Base-by-base conservation (phyloP, 768 basidiomycete genomes). In the Hypsizygus marmoreus region DNA sequence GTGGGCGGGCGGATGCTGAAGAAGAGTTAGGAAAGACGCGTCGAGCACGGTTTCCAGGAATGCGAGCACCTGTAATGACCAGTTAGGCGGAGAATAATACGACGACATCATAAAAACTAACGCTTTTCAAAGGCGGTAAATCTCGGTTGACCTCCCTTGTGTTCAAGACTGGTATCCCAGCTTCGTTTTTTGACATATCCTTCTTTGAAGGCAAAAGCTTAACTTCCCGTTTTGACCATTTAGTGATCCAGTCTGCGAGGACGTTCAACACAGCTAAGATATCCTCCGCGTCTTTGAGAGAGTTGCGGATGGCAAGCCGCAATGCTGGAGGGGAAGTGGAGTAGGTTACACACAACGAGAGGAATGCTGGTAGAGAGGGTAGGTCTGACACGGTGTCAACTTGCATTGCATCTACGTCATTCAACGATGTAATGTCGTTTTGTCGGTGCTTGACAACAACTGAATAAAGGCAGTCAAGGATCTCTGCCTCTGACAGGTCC, bases 11-110 rank as follows among this genome's bases (percentile, higher is more conserved):
- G 75, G 62, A 56, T 89, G 73, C 49, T 85, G 81, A 10, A 91
- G 69, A 16, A 92, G 71, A 1, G 74, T 65, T 35, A 91, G 71
- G 60, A 88, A 88, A 10, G 79, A 83, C 0, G 88, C 76, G 62
- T 92, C 90, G 20, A 92, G 71, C 43, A 90, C 60, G 4, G 72
- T 68, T 64, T 86, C 83, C 6, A 86, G 58, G 68, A 91, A 86
- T 0, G 61, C 51, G 17, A 84, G 61, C 41, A 82, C 66, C 85
- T 88, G 58, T 12, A 45, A 24, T 22, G 13, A 33, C 40, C 22
- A 37, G 44, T 43, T 34, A n/a, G 12, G 40, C 17, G 13, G 20
- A 12, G 22, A 19, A 31, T 13, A 38, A 19, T 13, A 26, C 26
- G 20, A 20, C 24, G 37, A 13, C 23, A 28, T 14, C 43, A 38